Evolutionary conservation across 805 yeast genomes (phyloP), one percentile per base, ranked within the genome.

Genomic region (Kuraishia borneana): DNA sequence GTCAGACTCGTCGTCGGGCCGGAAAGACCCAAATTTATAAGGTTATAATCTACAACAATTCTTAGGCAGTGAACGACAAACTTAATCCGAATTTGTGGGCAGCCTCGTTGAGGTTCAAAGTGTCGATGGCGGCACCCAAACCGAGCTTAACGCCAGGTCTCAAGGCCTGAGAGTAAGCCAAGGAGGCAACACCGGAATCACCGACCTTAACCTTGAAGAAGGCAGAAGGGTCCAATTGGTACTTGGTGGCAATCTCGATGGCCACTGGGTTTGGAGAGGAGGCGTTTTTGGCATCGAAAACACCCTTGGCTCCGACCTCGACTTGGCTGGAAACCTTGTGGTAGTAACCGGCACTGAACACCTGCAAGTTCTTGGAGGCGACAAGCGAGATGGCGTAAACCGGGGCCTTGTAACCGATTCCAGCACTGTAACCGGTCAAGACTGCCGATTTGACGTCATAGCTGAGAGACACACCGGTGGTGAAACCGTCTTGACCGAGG

Each of bases 1-100:
- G 82, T 85, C 2, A 63, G 61, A 8, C 48, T 84, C 31, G 52
- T 51, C 39, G 65, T 73, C 20, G 70, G 72, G 41, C 54, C 55
- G 26, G 45, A 43, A 60, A 62, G 37, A 61, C 69, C 26, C 95
- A 13, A 21, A 18, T 16, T 5, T 17, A 10, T 16, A 18, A 14
- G 16, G n/a, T 13, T 9, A 26, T 13, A 9, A 9, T 10, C 8
- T 9, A 7, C 29, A 26, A 26, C 10, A 21, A 10, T 7, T 21
- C 10, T 62, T 79, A 89, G 61, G 95, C 94, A 51, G 94, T 67
- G 72, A 89, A 89, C 45, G 95, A 74, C 62, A 92, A 73, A 38
- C 95, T 84, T 69, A 85, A 73, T 65, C 98, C 98, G 55, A 92
- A 73, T 77, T 92, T 88, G 79, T 92, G 98, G 56, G 92, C 95